Conservation (phyloP, 2,329 filamentous ascomycete species). For the Esteya vermicola region DNA sequence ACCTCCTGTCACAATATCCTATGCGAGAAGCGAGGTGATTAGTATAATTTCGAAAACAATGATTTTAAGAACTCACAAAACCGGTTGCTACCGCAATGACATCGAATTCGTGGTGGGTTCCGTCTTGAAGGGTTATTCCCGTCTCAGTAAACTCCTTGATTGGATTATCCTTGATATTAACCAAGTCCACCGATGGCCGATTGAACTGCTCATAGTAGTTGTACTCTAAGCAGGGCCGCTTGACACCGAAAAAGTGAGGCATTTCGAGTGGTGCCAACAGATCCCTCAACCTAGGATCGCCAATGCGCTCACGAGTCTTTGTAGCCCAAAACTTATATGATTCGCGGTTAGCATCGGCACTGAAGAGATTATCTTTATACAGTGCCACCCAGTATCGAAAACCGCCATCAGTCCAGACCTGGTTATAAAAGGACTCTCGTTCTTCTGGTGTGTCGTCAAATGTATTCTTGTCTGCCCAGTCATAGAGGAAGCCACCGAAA, state of each 20-base stretch:
- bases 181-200: conserved; percentile 24
- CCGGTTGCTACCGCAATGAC: conserved; percentile 30
- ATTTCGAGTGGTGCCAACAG: conserved; percentile 36
- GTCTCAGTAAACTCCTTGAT: conserved; percentile 26
- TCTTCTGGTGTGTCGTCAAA: conserved; percentile 38
- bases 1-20: conserved; percentile 17
- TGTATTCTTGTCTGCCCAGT: conserved; percentile 37
- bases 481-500: conserved; percentile 46
- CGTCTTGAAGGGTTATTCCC: conserved; percentile 24
- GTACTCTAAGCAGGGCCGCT: conserved; percentile 29
- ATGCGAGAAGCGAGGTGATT: no score
- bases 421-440: conserved; percentile 32
- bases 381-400: conserved; percentile 39
- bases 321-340: conserved; percentile 40
- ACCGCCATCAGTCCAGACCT: conserved; percentile 34
- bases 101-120: conserved; percentile 26
- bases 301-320: conserved; percentile 34
- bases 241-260: conserved; percentile 40
- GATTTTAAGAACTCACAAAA: no score
- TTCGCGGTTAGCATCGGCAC: conserved; percentile 32
- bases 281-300: conserved; percentile 31
- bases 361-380: conserved; percentile 37
- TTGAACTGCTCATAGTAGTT: conserved; percentile 34
- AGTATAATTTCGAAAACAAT: no score
- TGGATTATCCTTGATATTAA: conserved; percentile 25